phyloP scores from a whole-genome alignment of 345 rosid species.

The Clarkia xantiana region DNA sequence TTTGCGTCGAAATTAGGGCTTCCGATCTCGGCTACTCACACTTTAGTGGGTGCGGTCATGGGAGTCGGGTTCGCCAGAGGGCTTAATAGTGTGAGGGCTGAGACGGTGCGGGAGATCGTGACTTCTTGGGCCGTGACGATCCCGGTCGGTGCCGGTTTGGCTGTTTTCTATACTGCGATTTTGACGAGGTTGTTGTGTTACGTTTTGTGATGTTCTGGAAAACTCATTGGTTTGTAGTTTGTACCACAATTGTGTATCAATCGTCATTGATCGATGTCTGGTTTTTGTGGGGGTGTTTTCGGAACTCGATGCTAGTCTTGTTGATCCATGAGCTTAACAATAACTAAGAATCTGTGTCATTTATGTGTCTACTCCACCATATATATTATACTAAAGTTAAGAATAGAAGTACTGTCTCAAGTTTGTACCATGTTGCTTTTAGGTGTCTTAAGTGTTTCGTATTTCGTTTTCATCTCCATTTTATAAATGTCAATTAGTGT shows the following conservation, averaged over 20 bases:
- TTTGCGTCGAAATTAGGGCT: conserved; percentile 79
- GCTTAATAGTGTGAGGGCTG: conserved; percentile 72
- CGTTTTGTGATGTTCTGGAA: conserved; percentile 23
- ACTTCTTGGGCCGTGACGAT: conserved; percentile 84
- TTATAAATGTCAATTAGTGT: too few relatives aligned
- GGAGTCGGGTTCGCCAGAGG: conserved; percentile 98
- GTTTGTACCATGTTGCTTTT: too few relatives aligned
- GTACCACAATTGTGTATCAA: conserved; percentile 5
- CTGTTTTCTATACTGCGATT: conserved; percentile 80
- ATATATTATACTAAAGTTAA: too few relatives aligned
- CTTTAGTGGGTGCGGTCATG: conserved; percentile 95
- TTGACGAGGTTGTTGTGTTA: conserved; percentile 61
- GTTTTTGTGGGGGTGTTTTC: too few relatives aligned
- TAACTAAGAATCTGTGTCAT: too few relatives aligned
- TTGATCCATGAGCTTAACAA: too few relatives aligned
- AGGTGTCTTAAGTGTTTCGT: too few relatives aligned
- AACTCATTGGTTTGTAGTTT: too few relatives aligned
- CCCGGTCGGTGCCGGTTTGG: conserved; percentile 69
- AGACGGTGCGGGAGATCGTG: conserved; percentile 81
- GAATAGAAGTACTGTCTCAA: too few relatives aligned
- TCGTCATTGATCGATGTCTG: conserved; percentile 7
- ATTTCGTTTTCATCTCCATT: too few relatives aligned
- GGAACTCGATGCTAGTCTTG: too few relatives aligned
- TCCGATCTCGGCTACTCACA: conserved; percentile 87
- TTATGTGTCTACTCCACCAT: too few relatives aligned